Percentiles rank a stretch among this genome's conserved stretches.
These are phyloP conservation scores for Ulmus americana DNA, from an alignment of 331 rosid genomes.

Conservation along the genomic window DNA sequence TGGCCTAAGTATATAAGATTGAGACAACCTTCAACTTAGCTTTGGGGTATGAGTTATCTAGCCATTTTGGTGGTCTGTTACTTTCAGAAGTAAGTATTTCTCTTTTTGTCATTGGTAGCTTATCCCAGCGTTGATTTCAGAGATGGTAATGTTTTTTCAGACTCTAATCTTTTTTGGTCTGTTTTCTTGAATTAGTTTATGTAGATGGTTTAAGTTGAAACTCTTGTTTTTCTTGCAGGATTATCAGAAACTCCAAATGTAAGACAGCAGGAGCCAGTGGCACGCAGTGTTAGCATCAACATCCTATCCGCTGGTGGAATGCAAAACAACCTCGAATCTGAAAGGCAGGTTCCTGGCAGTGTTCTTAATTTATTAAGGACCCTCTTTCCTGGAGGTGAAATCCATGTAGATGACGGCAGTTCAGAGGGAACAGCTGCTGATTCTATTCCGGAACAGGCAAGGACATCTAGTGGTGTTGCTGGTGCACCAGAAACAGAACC, in stretches of 20 bases:
- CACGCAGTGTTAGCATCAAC: slow-evolving; percentile 57
- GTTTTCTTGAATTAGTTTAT: background rate
- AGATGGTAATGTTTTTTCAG: background rate
- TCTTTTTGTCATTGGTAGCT: background rate
- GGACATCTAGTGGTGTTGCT: slow-evolving; percentile 41
- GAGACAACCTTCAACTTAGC: no score
- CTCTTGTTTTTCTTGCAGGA: slow-evolving; percentile 36
- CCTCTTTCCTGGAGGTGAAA: slow-evolving; percentile 84
- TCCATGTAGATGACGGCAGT: slow-evolving; percentile 68
- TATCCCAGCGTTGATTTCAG: background rate
- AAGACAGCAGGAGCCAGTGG: slow-evolving; percentile 42
- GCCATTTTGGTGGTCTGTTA: no score
- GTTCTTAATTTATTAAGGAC: slow-evolving; percentile 56
- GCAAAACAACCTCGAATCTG: slow-evolving; percentile 63
- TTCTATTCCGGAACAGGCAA: slow-evolving; percentile 39
- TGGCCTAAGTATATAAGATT: no score
- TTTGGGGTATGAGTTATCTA: no score
- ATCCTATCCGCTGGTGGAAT: slow-evolving; percentile 58
- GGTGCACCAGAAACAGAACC: slow-evolving; percentile 58
- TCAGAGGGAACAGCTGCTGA: slow-evolving; percentile 41
- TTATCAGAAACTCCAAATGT: slow-evolving; percentile 33
- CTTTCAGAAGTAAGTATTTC: no score
- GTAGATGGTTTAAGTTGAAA: background rate
- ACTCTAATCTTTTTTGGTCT: background rate
- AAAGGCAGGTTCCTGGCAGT: slow-evolving; percentile 58